phyloP scores from a whole-genome alignment of 345 rosid species.

The Eucalyptus pauciflora region DNA sequence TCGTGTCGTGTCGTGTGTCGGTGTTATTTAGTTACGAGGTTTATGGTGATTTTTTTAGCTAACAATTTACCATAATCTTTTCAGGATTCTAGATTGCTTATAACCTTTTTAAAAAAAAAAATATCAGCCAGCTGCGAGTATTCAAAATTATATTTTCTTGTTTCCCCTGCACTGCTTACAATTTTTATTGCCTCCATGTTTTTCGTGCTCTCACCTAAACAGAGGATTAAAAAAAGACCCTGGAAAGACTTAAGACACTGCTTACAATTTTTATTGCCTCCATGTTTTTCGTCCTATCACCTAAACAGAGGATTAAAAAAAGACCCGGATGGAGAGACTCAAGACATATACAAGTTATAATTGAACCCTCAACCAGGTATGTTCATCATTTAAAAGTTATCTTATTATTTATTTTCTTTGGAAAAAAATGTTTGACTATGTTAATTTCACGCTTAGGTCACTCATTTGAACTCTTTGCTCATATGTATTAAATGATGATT shows the following conservation, averaged over 20 bases:
- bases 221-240: neutral
- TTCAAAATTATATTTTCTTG: too few relatives aligned
- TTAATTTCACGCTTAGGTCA: neutral
- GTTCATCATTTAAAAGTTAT: neutral
- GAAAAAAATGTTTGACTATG: neutral
- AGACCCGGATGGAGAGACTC: neutral
- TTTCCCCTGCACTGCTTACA: too few relatives aligned
- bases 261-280: neutral
- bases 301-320: neutral
- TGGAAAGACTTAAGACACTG: neutral
- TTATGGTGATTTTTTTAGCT: neutral
- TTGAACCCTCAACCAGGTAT: neutral
- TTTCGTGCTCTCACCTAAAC: neutral
- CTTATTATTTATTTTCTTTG: neutral
- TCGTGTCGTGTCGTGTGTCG: too few relatives aligned
- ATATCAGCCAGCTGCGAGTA: rapidly evolving
- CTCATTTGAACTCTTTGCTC: neutral
- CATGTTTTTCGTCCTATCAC: neutral
- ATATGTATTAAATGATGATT: neutral
- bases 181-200: neutral
- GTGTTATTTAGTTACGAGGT: rapidly evolving
- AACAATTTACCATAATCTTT: neutral
- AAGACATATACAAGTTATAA: neutral
- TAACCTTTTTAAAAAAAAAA: neutral
- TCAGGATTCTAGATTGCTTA: neutral